These are phyloP conservation scores for Petrea volubilis DNA, from an alignment of 257 asterid genomes.

Conservation along the genomic window DNA sequence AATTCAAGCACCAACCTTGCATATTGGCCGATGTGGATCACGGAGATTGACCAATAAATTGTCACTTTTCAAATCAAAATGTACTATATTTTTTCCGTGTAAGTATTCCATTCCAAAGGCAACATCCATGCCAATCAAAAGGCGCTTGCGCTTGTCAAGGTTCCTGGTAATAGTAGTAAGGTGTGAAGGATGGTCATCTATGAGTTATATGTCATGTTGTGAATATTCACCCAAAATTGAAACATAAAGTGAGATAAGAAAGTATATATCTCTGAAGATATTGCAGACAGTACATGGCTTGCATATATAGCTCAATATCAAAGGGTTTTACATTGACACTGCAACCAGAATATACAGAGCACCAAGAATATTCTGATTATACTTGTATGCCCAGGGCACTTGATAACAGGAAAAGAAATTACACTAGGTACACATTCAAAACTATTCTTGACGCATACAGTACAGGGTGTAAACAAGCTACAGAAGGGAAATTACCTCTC, in stretches of 20 bases:
- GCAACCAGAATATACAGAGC: background rate
- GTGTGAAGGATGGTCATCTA: background rate
- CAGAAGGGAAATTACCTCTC: constrained; percentile 62
- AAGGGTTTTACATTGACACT: background rate
- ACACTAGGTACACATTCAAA: background rate
- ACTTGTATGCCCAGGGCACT: background rate
- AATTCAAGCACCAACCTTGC: constrained; percentile 69
- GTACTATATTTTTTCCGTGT: constrained; percentile 95
- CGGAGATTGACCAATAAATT: constrained; percentile 96
- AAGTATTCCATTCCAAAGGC: constrained; percentile 99
- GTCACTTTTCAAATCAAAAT: constrained; percentile 97
- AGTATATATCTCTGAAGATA: background rate
- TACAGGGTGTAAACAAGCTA: background rate
- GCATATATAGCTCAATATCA: background rate
- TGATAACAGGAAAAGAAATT: background rate
- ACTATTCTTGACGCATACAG: background rate
- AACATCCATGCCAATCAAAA: constrained; percentile 91
- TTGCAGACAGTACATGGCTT: background rate
- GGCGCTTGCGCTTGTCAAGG: constrained; percentile 91
- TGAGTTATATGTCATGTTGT: constrained; percentile 3
- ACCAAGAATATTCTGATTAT: background rate
- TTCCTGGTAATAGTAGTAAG: constrained; percentile 44
- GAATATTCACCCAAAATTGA: background rate
- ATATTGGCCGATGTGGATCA: constrained; percentile 98
- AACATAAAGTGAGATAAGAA: constrained; percentile 8